Conservation (phyloP, 2,329 filamentous ascomycete genomes). For the Akanthomyces dipterigenus region DNA sequence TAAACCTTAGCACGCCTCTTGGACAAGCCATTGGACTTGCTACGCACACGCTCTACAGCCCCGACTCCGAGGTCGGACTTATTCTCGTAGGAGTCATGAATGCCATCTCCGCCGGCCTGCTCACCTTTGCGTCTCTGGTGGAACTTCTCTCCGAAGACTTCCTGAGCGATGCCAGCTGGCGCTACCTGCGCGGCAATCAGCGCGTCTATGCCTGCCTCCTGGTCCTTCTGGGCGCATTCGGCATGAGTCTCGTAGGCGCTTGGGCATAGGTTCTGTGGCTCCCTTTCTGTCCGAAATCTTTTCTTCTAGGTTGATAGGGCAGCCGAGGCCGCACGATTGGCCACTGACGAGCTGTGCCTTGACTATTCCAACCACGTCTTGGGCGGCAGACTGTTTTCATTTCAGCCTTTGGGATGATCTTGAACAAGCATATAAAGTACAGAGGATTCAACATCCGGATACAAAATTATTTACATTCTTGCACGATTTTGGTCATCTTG, state of each 20-base stretch:
- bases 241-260: slow-evolving; percentile 58
- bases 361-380: slow-evolving; percentile 4
- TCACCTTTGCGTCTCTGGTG: slow-evolving; percentile 65
- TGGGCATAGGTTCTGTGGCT: slow-evolving; percentile 41
- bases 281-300: neutral
- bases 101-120: slow-evolving; percentile 63
- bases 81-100: slow-evolving; percentile 70
- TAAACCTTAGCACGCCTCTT: slow-evolving; percentile 45
- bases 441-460: slow-evolving; percentile 12
- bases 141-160: slow-evolving; percentile 69
- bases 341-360: neutral
- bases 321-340: neutral
- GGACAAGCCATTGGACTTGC: slow-evolving; percentile 68
- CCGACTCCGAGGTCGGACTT: slow-evolving; percentile 57
- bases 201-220: slow-evolving; percentile 49
- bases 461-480: slow-evolving; percentile 8
- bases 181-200: slow-evolving; percentile 43
- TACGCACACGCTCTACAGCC: slow-evolving; percentile 64
- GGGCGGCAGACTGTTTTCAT: neutral
- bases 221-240: slow-evolving; percentile 52
- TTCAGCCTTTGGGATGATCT: neutral
- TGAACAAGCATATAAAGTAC: neutral
- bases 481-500: neutral
- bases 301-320: neutral
- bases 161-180: slow-evolving; percentile 57